Evolutionary conservation across 768 basidiomycete species (phyloP), one percentile per base, ranked within the genome.

Genomic region (Fibroporia radiculosa): DNA sequence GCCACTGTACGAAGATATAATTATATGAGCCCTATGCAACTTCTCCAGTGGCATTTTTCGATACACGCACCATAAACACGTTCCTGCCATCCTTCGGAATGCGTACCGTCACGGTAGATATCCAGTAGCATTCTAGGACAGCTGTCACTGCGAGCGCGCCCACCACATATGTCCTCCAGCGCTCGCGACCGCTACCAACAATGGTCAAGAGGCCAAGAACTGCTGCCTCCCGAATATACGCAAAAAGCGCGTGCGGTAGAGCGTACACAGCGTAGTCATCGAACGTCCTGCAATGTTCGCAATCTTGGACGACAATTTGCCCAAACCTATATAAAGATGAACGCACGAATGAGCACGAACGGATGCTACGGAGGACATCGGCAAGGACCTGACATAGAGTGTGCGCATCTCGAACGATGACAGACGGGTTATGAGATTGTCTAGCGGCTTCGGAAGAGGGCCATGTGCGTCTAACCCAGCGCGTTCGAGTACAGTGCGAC

Each of bases 261-360:
- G 75, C 70, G 56, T 74, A 81, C 11, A 83, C 59, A 7, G 71
- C 71, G 56, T 74, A 86, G 46, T 87, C 84, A 22, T 71, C 59
- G 40, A 68, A 68, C 12, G 78, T 74, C 18, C 68, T 70, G 60
- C 85, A 88, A 56, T 80, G 77, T n/a, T 69, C 69, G 62, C 85
- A 88, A 6, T 69, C 71, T 35, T 77, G 66, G 13, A 88, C 61
- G 4, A 76, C 74, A 22, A 70, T 60, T 60, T 88, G 85, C 19
- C 85, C 85, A 48, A 85, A 83, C 45, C 85, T 84, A 44, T 20
- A 26, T 6, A 27, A 27, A 11, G 19, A 36, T 13, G 16, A 4
- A 16, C 11, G 16, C 29, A 18, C 20, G 37, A 36, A 31, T 45
- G 8, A 42, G 48, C 5, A 25, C 12, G 8, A 29, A 6, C 3